Percentiles rank a stretch among this genome's conserved stretches.
Conservation (phyloP, 1,284 basidiomycete genomes). For the Ceratobasidium sp. region DNA sequence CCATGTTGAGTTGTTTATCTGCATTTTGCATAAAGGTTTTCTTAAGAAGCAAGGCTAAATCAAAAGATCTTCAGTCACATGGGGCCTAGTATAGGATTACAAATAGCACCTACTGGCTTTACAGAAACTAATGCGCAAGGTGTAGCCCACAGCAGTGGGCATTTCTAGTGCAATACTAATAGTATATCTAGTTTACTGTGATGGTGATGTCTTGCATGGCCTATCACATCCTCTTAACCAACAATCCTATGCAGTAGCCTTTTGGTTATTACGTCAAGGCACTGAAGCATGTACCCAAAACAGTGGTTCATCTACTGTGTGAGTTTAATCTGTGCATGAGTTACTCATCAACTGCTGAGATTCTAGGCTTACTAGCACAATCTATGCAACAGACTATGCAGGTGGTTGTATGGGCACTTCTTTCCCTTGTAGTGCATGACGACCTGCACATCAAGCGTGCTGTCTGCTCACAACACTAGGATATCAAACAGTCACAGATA, state of each 20-base stretch:
- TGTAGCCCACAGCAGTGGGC: too few species aligned
- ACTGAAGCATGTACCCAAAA: slow-evolving; percentile 1
- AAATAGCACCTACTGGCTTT: too few species aligned
- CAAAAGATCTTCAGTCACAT: too few species aligned
- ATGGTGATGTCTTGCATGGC: background rate
- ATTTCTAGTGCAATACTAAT: background rate
- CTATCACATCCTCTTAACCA: background rate
- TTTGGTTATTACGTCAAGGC: slow-evolving; percentile 11
- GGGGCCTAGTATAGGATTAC: too few species aligned
- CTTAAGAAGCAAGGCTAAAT: too few species aligned
- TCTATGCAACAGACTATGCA: background rate
- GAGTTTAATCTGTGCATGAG: background rate
- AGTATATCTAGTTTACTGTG: background rate
- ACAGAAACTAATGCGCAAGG: too few species aligned
- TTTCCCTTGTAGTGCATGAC: background rate
- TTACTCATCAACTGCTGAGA: background rate
- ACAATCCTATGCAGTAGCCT: background rate
- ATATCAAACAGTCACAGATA: background rate
- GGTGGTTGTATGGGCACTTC: background rate
- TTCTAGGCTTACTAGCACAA: background rate
- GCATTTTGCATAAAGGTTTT: too few species aligned
- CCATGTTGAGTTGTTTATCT: too few species aligned
- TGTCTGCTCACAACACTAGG: background rate
- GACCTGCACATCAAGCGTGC: background rate
- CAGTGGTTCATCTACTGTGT: background rate